These are phyloP conservation scores for Ophiosphaerella herpotricha DNA, from an alignment of 2,329 filamentous ascomycete genomes.

Conservation along the genomic window DNA sequence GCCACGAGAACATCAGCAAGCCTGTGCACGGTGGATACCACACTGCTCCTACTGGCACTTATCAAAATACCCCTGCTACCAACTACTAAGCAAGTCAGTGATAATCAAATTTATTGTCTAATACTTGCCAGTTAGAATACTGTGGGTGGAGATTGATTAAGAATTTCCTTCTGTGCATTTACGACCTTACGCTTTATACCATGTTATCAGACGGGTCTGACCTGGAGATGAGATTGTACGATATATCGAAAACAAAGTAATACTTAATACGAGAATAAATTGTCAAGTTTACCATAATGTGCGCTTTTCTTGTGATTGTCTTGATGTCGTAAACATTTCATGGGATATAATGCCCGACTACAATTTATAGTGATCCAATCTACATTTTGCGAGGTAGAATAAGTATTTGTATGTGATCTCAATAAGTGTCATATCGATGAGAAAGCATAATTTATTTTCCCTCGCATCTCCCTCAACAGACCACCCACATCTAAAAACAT, in stretches of 20 bases:
- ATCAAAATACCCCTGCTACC: slow-evolving; percentile 31
- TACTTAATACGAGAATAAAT: slow-evolving; percentile 17
- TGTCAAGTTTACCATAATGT: not conserved
- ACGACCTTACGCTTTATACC: slow-evolving; percentile 30
- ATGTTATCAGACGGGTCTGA: slow-evolving; percentile 9
- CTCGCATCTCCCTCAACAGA: too few species aligned
- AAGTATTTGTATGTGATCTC: too few species aligned
- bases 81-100: slow-evolving; percentile 12
- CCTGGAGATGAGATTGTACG: slow-evolving; percentile 7
- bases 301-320: too few species aligned
- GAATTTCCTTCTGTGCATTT: slow-evolving; percentile 2
- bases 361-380: too few species aligned
- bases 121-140: not conserved
- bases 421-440: too few species aligned
- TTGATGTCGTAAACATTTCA: too few species aligned
- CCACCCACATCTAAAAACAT: too few species aligned
- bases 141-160: not conserved
- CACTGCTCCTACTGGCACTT: slow-evolving; percentile 51
- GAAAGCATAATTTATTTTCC: too few species aligned
- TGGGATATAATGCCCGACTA: too few species aligned
- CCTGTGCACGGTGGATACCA: slow-evolving; percentile 50
- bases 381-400: too few species aligned
- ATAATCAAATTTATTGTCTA: not conserved
- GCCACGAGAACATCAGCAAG: slow-evolving; percentile 43
- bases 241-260: slow-evolving; percentile 10